Base-by-base conservation (phyloP, 345 rosid genomes). In the Punica granatum region DNA sequence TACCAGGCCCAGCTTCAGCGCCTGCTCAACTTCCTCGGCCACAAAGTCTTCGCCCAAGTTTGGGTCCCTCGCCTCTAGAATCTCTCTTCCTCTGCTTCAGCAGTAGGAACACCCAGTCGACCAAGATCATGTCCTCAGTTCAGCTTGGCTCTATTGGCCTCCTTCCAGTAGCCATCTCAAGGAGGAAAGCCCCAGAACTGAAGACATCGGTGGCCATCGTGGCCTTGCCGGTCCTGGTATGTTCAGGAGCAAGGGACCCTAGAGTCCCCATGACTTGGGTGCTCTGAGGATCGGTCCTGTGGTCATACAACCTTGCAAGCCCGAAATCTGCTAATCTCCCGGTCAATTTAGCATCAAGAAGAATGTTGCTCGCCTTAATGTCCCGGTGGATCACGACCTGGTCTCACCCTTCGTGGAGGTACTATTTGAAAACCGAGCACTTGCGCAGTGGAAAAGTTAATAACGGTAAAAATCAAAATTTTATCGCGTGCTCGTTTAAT, bases 201-300 rank as follows among this genome's bases (percentile, higher is more conserved):
- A 66, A 86, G 21, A 80, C 79, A 44, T 86, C 88, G 0, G 77
- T 73, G 44, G 73, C 54, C 0, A 75, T 76, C 3, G 75, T 77
- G 46, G 82, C 86, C 37, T 49, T 68, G 34, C 85, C 86, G 21
- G 74, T 84, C 60, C 69, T 65, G 0, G 79, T 25, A 36, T 80
- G 66, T 79, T 86, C 86, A 0, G 81, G 88, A 15, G 86, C 85
- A 44, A 86, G 59, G 63, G 84, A 82, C 2, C 88, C 90, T 14
- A 78, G 15, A 0, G 88, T 86, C 34, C 90, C 88, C 0, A 74
- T 79, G 46, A 76, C 60, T 6, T 74, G 66, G 3, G 88, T 82
- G 4, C 81, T 80, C 67, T 66, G 76, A 3, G 79, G 81, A 69
- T 75, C 69, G 12, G 44, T 34, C 7, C 76, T 84, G 14, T 78